A percentile compares a stretch with the other conserved stretches of the same genome.
These are phyloP conservation scores for Cyberlindnera amylophila DNA, from an alignment of 805 yeast species.

Conservation along the genomic window DNA sequence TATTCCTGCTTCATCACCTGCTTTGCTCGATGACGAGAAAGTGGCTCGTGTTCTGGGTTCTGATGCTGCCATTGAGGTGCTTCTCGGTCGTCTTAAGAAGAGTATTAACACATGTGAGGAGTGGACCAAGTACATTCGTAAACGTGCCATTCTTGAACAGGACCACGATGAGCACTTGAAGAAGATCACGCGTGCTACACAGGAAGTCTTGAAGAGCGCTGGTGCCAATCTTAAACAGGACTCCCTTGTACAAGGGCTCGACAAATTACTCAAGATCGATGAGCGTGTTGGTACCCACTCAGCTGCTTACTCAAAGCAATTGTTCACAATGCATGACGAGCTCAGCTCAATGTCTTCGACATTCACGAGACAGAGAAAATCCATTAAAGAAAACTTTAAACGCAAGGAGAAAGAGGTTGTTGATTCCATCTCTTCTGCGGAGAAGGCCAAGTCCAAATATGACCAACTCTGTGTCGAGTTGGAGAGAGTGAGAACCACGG, in stretches of 20 bases:
- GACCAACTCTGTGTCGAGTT: slow-evolving; percentile 79
- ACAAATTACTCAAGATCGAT: slow-evolving; percentile 69
- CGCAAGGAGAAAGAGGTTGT: slow-evolving; percentile 78
- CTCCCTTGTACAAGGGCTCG: slow-evolving; percentile 63
- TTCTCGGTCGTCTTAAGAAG: slow-evolving; percentile 72
- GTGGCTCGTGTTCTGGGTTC: slow-evolving; percentile 52
- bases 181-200: slow-evolving; percentile 60
- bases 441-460: slow-evolving; percentile 80
- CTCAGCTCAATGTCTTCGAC: slow-evolving; percentile 65
- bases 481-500: slow-evolving; percentile 75
- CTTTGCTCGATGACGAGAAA: slow-evolving; percentile 45
- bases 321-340: slow-evolving; percentile 85
- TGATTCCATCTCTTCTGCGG: slow-evolving; percentile 81
- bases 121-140: slow-evolving; percentile 71
- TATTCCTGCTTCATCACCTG: slow-evolving; percentile 30
- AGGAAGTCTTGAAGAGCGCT: slow-evolving; percentile 41
- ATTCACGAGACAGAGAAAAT: slow-evolving; percentile 69
- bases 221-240: slow-evolving; percentile 48
- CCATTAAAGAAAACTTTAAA: slow-evolving; percentile 75
- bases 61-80: slow-evolving; percentile 74
- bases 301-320: slow-evolving; percentile 69
- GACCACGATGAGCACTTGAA: slow-evolving; percentile 72
- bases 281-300: slow-evolving; percentile 73
- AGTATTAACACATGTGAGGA: slow-evolving; percentile 82
- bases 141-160: slow-evolving; percentile 73